Base-by-base conservation (phyloP, 768 basidiomycete species). In the Xerocomus potaroensis region DNA sequence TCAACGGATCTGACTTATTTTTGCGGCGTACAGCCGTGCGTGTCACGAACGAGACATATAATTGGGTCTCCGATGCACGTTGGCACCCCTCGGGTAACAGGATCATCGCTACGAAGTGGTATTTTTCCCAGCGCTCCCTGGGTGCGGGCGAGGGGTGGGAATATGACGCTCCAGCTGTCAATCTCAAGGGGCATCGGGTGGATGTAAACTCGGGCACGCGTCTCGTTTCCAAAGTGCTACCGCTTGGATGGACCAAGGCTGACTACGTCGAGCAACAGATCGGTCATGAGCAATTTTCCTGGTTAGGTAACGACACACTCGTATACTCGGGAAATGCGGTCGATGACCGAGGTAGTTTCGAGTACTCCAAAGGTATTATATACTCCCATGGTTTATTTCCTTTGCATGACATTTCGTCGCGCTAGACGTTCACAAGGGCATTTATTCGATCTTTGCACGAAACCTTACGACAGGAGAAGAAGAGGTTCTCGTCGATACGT, bases 91-190 rank as follows among this genome's bases (percentile, higher is more conserved):
- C 78, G 9, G 82, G 82, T 1, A 54, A 63, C 24, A 80, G 73
- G 53, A 63, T 87, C 15, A 67, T 87, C 43, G 83, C 84, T n/a
- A 87, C 84, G 10, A 87, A 87, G 60, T 85, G 85, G 84, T 87
- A 85, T 52, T 85, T 80, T 21, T 79, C 78, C 5, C 52, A 41
- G 4, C 78, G 85, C 7, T 81, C 80, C 41, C 68, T 87, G 26
- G 83, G 81, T 29, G 84, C 83, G 1, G 84, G 83, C 2, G 86
- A 87, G 69, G 82, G 78, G 33, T 87, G 85, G 86, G 74, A 79
- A 58, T 87, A 81, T 49, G 38, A 63, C 6, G 70, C 83, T 21
- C 81, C 82, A 21, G 12, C 41, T 10, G 32, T 55, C 8, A 35
- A 52, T 18, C 18, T 18, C 19, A 41, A 47, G 41, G 49, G 52